These are phyloP conservation scores for Pythium scleroteichum DNA, from an alignment of 352 stramenopile genomes.

Conservation along the genomic window DNA sequence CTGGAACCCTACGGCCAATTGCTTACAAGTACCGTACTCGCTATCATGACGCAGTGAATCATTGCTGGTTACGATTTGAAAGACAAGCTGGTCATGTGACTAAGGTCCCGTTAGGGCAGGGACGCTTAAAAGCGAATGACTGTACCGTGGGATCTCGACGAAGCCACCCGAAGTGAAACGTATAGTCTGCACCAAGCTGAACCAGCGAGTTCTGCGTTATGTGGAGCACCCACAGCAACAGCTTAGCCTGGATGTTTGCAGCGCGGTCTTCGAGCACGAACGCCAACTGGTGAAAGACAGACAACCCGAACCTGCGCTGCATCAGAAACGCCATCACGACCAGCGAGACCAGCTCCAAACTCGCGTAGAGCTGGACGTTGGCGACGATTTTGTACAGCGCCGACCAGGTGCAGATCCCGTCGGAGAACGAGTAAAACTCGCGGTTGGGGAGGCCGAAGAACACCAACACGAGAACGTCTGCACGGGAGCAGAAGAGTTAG, in stretches of 20 bases:
- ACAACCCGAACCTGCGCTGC: conserved; percentile 16
- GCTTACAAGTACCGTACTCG: too few species aligned
- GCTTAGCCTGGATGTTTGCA: conserved; percentile 23
- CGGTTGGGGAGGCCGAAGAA: conserved; percentile 29
- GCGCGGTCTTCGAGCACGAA: conserved; percentile 24
- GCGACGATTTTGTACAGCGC: background rate
- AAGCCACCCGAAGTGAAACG: too few species aligned
- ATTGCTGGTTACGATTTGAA: too few species aligned
- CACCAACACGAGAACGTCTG: conserved; percentile 21
- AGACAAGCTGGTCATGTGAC: too few species aligned
- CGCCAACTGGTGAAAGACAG: conserved; percentile 20
- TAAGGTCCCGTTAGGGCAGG: too few species aligned
- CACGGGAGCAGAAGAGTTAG: background rate
- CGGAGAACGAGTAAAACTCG: conserved; percentile 33
- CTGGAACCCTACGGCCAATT: too few species aligned
- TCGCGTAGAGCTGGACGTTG: conserved; percentile 20
- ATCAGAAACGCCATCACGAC: conserved; percentile 2
- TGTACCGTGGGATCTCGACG: too few species aligned
- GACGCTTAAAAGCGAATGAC: too few species aligned
- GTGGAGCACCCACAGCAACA: conserved; percentile 21
- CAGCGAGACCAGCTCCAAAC: conserved; percentile 13
- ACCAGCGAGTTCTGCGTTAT: conserved; percentile 24
- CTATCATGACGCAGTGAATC: too few species aligned
- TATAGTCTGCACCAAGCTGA: conserved; percentile 2
- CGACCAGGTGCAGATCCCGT: conserved; percentile 14